Base-by-base conservation (phyloP, 129 eudicot species). In the Artemisia tridentata region DNA sequence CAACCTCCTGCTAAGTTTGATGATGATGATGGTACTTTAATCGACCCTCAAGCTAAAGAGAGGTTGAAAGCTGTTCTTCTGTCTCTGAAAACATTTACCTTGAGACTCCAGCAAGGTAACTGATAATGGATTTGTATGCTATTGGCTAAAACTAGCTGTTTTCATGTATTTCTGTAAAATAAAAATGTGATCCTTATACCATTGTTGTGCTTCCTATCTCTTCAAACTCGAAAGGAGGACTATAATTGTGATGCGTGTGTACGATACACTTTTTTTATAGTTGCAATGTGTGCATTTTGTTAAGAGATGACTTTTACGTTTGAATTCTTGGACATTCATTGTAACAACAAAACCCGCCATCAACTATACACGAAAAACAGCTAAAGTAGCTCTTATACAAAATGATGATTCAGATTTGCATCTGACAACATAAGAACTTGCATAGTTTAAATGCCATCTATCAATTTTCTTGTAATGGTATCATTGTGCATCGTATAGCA, bases 1-100 rank as follows among this genome's bases (percentile, higher is more conserved):
- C 74, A 82, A 65, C 68, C 78, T 74, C 96, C 96, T 46, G 53
- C 85, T 4, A 86, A 86, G 76, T 89, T 89, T 25, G 92, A 84
- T 16, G n/a, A n/a, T n/a, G n/a, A n/a, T n/a, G n/a, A n/a, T n/a
- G n/a, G n/a, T n/a, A n/a, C n/a, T n/a, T n/a, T n/a, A n/a, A n/a
- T n/a, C n/a, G n/a, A n/a, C n/a, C 80, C 78, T 18, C 69, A 51
- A 11, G 51, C 90, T 34, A 80, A 80, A 78, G 75, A 75, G 71
- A 78, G 67, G 67, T 62, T 90, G 58, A 90, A 76, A 70, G 61
- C 53, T 57, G 77, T 90, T 71, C 86, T 90, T 43, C 21, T 78
- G 4, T 47, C 96, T 19, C 71, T 90, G 62, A 74, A 80, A 11
- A 80, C 78, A 13, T 82, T 84, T 68, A 74, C 96, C 1, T 65